phyloP scores from a whole-genome alignment of 2,329 filamentous ascomycete genomes.

The Alternaria alternata region DNA sequence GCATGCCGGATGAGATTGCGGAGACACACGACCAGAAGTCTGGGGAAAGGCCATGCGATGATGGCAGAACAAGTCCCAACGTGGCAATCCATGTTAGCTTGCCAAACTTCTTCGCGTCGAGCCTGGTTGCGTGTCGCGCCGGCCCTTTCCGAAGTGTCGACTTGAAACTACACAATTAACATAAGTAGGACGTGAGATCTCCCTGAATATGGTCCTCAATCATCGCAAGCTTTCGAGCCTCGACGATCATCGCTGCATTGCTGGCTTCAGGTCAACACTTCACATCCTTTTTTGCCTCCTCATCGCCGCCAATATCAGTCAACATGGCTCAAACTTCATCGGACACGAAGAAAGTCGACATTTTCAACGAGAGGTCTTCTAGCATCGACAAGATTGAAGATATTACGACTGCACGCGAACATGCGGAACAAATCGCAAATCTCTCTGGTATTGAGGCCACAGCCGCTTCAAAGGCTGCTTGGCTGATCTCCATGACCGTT shows the following conservation, averaged over 20 bases:
- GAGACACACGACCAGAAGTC: neutral
- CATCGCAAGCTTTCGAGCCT: conserved; percentile 1
- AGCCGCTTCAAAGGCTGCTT: conserved; percentile 39
- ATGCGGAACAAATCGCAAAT: conserved; percentile 29
- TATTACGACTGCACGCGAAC: conserved; percentile 22
- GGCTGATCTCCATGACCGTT: conserved; percentile 41
- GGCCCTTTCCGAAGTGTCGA: neutral
- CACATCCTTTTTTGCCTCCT: neutral
- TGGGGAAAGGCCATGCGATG: neutral
- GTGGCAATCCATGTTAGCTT: neutral
- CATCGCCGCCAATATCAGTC: neutral
- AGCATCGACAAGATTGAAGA: conserved; percentile 33
- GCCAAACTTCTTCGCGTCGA: neutral
- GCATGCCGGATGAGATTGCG: neutral
- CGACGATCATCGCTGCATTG: neutral
- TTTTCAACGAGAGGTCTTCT: conserved; percentile 19
- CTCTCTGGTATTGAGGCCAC: conserved; percentile 39
- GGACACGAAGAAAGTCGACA: conserved; percentile 20
- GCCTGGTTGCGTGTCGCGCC: neutral
- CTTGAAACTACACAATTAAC: neutral
- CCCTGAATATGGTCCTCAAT: neutral
- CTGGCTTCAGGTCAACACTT: neutral
- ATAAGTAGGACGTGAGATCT: conserved; percentile 2
- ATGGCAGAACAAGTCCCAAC: neutral
- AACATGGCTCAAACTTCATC: neutral